phyloP scores from a whole-genome alignment of 768 basidiomycete genomes.

The Butyriboletus loyo region DNA sequence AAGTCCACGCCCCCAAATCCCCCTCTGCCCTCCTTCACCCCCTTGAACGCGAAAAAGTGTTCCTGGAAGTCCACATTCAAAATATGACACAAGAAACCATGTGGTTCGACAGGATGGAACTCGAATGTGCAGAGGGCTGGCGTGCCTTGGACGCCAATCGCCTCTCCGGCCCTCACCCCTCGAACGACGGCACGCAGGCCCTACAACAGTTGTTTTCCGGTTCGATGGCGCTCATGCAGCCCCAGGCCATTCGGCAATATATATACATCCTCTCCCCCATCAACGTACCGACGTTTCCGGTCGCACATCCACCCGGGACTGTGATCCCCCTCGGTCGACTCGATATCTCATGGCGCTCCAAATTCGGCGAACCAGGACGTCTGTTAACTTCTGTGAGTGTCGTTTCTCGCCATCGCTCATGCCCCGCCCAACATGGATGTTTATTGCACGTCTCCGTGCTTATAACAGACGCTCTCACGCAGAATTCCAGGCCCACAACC shows the following conservation, averaged over 20 bases:
- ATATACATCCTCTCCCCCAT: conserved; percentile 75
- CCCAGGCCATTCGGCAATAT: conserved; percentile 84
- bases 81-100: conserved; percentile 77
- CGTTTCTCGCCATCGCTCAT: not conserved
- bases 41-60: conserved; percentile 73
- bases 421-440: not conserved
- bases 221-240: conserved; percentile 68
- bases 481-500: conserved; percentile 57
- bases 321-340: conserved; percentile 80
- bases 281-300: conserved; percentile 41
- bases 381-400: conserved; percentile 71
- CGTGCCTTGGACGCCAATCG: conserved; percentile 53
- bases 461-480: conserved; percentile 65
- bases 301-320: conserved; percentile 59
- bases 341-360: conserved; percentile 86
- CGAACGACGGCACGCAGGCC: conserved; percentile 12
- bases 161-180: conserved; percentile 6
- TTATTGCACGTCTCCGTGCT: not conserved
- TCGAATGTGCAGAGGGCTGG: conserved; percentile 74
- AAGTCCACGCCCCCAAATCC: conserved; percentile 75
- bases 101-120: conserved; percentile 76
- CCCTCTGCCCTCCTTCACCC: conserved; percentile 67
- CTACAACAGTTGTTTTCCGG: conserved; percentile 52
- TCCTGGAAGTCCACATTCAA: conserved; percentile 90
- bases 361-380: conserved; percentile 82